Evolutionary conservation across 2,329 filamentous ascomycete genomes (phyloP), one percentile per base, ranked within the genome.

Genomic region (Colletotrichum salicis): DNA sequence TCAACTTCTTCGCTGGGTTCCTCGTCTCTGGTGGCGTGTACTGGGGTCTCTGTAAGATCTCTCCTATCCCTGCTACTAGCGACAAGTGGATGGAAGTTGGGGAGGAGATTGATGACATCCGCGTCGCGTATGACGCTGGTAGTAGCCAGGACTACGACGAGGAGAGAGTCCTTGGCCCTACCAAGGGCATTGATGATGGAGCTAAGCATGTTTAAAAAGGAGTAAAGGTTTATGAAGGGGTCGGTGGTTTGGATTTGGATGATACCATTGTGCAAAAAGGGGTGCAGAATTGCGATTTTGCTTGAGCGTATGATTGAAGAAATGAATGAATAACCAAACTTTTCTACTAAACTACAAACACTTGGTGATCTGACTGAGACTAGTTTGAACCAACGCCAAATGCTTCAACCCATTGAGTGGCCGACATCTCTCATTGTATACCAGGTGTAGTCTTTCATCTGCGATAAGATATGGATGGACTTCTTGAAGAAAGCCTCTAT

Each of bases 1-100:
- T 98, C 76, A 97, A 97, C 82, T 98, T 95, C 85, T 97, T 98
- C 80, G 88, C 89, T 55, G 95, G 95, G 0, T 95, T 97, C 79
- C 85, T 94, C 58, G 88, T 97, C 12, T 89, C 94, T 0, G 84
- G 85, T 0, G 78, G 74, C 0, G 82, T 91, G 8, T 98, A 98
- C 82, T 97, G 89, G 84, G 66, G 80, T 0, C 85, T 97, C 1
- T 95, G 92, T 80, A 88, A 84, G 70, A 41, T 95, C 31, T 93
- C 83, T 73, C 94, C 94, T 0, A 82, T 97, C 0, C 92, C 93
- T 0, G 94, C 92, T 1, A 91, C 88, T 5, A 95, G 93, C 78
- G 87, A 92, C 12, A 84, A 80, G 8, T 97, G 95, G 95, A 88
- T 93, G 81, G 94, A 97, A 81, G 88, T 95, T 22, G 91, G 90